Evolutionary conservation across 2,329 filamentous ascomycete species (phyloP), one percentile per base, ranked within the genome.

Genomic region (Chaetomiaceae sp.): DNA sequence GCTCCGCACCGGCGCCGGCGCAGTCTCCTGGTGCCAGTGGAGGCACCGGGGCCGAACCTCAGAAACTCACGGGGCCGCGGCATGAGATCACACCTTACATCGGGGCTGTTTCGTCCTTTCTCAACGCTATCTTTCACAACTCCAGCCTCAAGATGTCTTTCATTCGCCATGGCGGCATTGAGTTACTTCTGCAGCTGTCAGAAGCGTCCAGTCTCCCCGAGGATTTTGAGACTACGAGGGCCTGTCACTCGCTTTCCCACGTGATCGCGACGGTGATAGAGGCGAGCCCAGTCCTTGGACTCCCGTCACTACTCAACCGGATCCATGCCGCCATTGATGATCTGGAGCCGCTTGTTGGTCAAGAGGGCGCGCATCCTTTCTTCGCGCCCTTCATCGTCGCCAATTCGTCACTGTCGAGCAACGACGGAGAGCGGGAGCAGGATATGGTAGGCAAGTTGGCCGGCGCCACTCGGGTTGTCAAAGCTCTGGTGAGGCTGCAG

Each of bases 181-280:
- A 96, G 67, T 77, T 87, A 46, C 76, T 97, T 18, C 76, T 99
- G 49, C 90, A 96, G 65, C 82, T 96, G 51, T 86, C 86, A 36
- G 89, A 87, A 49, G 81, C 91, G 27, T 87, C 90, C 5, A 91
- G 89, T 66, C 77, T 97, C 42, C 84, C 89, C 1, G 84, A 84
- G 61, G 81, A 88, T 63, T 85, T 88, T 64, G 79, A 84, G 34
- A 84, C 87, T 36, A 80, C 81, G 5, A 72, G 78, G 48, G 81
- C 87, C 4, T 85, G 85, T 51, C 81, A 85, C 55, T 83, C 86
- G 55, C 76, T 96, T 49, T 81, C 85, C 14, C 80, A 83, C 32
- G 85, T 95, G 10, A 76, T 96, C 45, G 83, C 88, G 58, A 80
- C 86, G 58, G 79, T 96, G 58, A 82, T 91, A 6, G 92, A 97